These are phyloP conservation scores for Suhomyces wounanorum DNA, from an alignment of 1,139 yeast species.

Conservation along the genomic window DNA sequence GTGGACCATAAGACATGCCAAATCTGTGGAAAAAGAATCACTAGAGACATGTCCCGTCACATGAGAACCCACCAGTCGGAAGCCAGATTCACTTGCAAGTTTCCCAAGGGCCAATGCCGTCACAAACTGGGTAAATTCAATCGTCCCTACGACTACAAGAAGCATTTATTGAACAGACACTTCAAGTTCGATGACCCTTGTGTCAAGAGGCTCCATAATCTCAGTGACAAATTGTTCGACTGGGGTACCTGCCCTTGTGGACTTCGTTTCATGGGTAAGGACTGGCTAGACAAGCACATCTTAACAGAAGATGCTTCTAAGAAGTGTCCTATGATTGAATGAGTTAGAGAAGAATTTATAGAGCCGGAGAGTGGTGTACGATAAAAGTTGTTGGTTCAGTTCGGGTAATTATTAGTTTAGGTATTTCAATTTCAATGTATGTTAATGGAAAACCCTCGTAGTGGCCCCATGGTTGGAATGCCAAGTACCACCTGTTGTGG, in stretches of 20 bases:
- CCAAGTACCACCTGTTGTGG: not conserved
- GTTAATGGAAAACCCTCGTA: not conserved
- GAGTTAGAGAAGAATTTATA: not conserved
- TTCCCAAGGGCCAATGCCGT: conserved; percentile 55
- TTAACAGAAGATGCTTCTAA: conserved; percentile 32
- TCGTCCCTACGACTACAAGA: conserved; percentile 69
- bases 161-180: conserved; percentile 64
- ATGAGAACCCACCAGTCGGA: conserved; percentile 62
- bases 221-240: conserved; percentile 54
- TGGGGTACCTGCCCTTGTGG: conserved; percentile 66
- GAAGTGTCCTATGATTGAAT: conserved; percentile 31
- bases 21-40: conserved; percentile 58
- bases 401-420: conserved; percentile 4
- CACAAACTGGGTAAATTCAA: conserved; percentile 63
- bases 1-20: conserved; percentile 40
- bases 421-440: not conserved
- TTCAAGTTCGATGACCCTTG: conserved; percentile 55
- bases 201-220: conserved; percentile 51
- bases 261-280: conserved; percentile 45
- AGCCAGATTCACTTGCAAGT: conserved; percentile 60
- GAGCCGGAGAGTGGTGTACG: conserved; percentile 1
- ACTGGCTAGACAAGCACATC: conserved; percentile 62
- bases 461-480: not conserved
- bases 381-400: conserved; percentile 1
- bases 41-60: conserved; percentile 66